Evolutionary conservation across 2,329 filamentous ascomycete genomes (phyloP), one percentile per base, ranked within the genome.

Genomic region (Colletotrichum sp.): DNA sequence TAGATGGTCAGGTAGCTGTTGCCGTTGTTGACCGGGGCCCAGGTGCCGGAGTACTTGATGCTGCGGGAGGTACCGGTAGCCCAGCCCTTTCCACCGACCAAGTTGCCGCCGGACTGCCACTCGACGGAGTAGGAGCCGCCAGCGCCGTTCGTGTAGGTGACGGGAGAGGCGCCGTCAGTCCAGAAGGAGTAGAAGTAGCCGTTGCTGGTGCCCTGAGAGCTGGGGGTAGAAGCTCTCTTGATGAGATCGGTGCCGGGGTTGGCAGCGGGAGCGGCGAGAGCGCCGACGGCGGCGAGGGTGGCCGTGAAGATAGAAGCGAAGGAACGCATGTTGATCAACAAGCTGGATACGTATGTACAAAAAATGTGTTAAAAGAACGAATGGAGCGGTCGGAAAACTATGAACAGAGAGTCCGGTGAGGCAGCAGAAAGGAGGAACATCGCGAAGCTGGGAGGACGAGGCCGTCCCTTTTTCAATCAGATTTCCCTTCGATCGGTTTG

Each of bases 51-150:
- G 79, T 80, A 81, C 39, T 79, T 82, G 66, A 82, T 82, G 39
- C 70, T 88, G 85, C 34, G 84, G 82, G 74, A 81, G 16, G 21
- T 84, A 68, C 90, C 90, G 21, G 89, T 86, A 70, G 87, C 87
- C 90, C 90, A 92, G 48, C 90, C 90, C 82, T 91, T 92, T 52
- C 90, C 90, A 75, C 85, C 89, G 61, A 91, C 89, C 66, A 91
- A 88, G 84, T 91, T 90, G 48, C 89, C 89, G 48, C 81, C 83
- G 66, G 85, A 84, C 59, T 77, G 80, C 89, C 89, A 91, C 55
- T 79, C 79, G 2, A 87, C 83, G 52, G 79, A 84, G 83, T 90
- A 90, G 24, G 83, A 79, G 4, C 88, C 88, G 7, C 76, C 83
- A 9, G 79, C 79, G 7, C 84, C 84, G 80, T 90, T 90, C 75